Base-by-base conservation (phyloP, 805 yeast species). In the Ogataea chonburiensis region DNA sequence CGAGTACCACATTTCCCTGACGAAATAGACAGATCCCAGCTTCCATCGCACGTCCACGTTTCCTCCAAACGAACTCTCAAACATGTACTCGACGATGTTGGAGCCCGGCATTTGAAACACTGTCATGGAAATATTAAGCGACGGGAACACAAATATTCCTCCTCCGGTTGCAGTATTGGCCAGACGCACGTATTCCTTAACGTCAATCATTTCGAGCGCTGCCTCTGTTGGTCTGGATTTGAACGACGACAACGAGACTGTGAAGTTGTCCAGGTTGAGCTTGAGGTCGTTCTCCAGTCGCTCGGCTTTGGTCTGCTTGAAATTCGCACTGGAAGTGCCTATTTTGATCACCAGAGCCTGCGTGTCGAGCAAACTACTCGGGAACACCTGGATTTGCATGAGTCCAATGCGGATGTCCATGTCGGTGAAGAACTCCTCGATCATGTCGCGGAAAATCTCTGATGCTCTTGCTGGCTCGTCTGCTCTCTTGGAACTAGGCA, bases 11-110 rank as follows among this genome's bases (percentile, higher is more conserved):
- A 93, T 88, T 52, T 87, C 96, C 22, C 95, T 70, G 21, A 93
- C 86, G 46, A 87, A 87, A 52, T 84, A 86, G 13, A 93, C 80
- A 0, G 95, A 81, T 0, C 98, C 97, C 18, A 93, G 64, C 56
- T 93, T 93, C 98, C 98, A 93, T 31, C 86, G 74, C 1, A 93
- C 79, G 42, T 87, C 95, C 24, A 93, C 93, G 11, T 86, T 78
- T 17, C 96, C 97, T 7, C 86, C 95, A 64, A 93, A 87, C 2
- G 79, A 67, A 32, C 93, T 79, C 29, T 70, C 70, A 58, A 75
- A 93, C 2, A 71, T 65, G 52, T 81, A 87, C 49, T 83, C 81
- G 27, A 93, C 73, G 4, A 68, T 43, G 28, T 74, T 71, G 12
- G 74, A 68, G 8, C 69, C 61, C 17, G 66, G 66, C 20, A 63